Conservation (phyloP, 148 eudicot species). For the Mesembryanthemum crystallinum region DNA sequence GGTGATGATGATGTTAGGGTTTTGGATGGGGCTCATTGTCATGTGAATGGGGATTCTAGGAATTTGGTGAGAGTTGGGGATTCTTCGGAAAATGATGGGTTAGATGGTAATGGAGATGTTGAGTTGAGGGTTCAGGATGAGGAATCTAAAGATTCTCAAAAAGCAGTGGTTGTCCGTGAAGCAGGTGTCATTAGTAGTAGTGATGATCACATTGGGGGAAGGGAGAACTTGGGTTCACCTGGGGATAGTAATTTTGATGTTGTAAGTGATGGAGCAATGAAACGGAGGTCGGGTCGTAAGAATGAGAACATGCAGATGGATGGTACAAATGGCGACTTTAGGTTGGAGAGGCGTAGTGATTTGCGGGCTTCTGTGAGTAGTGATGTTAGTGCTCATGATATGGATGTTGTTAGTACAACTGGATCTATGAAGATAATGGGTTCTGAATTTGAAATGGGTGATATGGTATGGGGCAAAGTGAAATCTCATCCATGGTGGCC, state of each 20-base stretch:
- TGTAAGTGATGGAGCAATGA: neutral
- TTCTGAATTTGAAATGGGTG: conserved; percentile 61
- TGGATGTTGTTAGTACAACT: conserved; percentile 15
- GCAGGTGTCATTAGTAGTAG: neutral
- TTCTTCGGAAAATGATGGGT: conserved; percentile 12
- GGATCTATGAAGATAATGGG: conserved; percentile 27
- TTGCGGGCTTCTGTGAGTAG: conserved; percentile 22
- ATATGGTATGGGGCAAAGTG: conserved; percentile 99
- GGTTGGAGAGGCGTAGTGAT: conserved; percentile 10
- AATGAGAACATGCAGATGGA: conserved; percentile 4
- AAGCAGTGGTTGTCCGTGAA: neutral
- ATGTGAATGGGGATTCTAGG: conserved; percentile 17
- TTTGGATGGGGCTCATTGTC: conserved; percentile 7
- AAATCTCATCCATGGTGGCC: conserved; percentile 99
- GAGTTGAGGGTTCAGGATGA: conserved; percentile 19
- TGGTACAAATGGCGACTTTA: conserved; percentile 17
- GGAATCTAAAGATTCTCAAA: conserved; percentile 11
- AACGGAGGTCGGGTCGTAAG: conserved; percentile 3
- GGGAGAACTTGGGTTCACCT: conserved; percentile 7
- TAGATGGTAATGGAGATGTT: conserved; percentile 10
- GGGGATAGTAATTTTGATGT: neutral
- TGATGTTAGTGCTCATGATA: conserved; percentile 29
- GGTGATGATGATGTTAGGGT: conserved; percentile 25
- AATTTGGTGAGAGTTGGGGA: conserved; percentile 6
- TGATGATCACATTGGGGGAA: conserved; percentile 15